A percentile compares a stretch with the other conserved stretches of the same genome.
Conservation (phyloP, 805 yeast genomes). For the Crinitomyces ghanaensis region DNA sequence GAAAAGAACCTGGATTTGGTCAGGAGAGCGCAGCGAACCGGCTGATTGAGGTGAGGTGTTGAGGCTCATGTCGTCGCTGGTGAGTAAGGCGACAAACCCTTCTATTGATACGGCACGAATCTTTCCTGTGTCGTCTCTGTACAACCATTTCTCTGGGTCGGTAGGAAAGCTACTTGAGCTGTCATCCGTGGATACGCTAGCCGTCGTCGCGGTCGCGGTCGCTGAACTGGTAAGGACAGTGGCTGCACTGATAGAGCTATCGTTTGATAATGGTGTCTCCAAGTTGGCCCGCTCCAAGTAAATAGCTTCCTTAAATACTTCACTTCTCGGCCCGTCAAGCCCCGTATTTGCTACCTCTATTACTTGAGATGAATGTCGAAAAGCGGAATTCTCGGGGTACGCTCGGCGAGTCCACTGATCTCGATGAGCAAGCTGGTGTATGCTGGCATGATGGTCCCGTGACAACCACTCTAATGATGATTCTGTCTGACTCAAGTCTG, state of each 20-base stretch:
- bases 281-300: conserved; percentile 1
- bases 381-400: no score
- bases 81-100: conserved; percentile 21
- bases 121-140: conserved; percentile 15
- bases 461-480: conserved; percentile 4
- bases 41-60: no score
- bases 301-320: not conserved
- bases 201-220: no score
- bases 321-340: not conserved
- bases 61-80: no score
- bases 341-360: not conserved
- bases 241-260: not conserved
- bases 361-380: no score
- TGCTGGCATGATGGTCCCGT: no score
- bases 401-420: no score
- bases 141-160: not conserved
- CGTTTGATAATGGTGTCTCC: conserved; percentile 3
- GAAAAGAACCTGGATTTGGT: conserved; percentile 49
- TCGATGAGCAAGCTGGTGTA: no score
- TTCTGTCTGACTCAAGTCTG: conserved; percentile 16
- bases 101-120: conserved; percentile 26
- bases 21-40: conserved; percentile 5
- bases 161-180: no score
- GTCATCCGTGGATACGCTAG: no score
- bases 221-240: no score